A percentile compares a stretch with the other conserved stretches of the same genome.
phyloP scores from a whole-genome alignment of 164 flowering plant genomes.

The Hamamelis virginiana region DNA sequence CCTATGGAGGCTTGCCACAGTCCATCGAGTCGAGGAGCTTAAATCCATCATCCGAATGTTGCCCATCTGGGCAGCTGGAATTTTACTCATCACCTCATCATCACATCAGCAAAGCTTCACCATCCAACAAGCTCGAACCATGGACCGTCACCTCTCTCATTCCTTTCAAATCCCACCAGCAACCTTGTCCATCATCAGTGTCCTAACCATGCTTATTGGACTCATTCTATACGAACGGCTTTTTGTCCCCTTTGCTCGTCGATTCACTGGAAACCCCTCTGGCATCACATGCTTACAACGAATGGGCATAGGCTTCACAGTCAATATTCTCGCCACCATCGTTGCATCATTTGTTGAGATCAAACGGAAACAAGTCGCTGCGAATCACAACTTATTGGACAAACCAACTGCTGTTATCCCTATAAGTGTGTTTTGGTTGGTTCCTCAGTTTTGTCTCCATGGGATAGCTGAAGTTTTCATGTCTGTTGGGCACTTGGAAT shows the following conservation, averaged over 20 bases:
- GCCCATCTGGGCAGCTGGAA: constrained; percentile 52
- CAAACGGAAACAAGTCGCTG: constrained; percentile 47
- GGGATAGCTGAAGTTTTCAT: constrained; percentile 48
- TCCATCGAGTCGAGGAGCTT: constrained; percentile 57
- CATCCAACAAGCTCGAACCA: constrained; percentile 46
- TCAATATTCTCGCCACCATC: constrained; percentile 40
- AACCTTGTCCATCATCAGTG: constrained; percentile 37
- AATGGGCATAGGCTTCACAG: constrained; percentile 47
- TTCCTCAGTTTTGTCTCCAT: constrained; percentile 47
- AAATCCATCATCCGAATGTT: constrained; percentile 45
- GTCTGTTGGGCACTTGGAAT: constrained; percentile 48
- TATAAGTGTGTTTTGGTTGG: constrained; percentile 50
- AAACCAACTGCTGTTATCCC: constrained; percentile 41
- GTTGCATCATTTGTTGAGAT: constrained; percentile 44
- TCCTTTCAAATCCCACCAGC: constrained; percentile 58
- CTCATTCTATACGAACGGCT: constrained; percentile 49
- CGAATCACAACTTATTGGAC: constrained; percentile 38
- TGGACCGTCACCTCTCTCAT: constrained; percentile 44
- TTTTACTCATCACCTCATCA: constrained; percentile 32
- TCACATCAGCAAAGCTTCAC: constrained; percentile 44
- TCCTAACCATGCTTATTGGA: constrained; percentile 34
- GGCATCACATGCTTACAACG: constrained; percentile 55
- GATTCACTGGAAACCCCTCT: constrained; percentile 37
- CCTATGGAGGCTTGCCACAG: constrained; percentile 48
- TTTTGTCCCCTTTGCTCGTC: constrained; percentile 47